Evolutionary conservation across 2,329 filamentous ascomycete species (phyloP), one percentile per base, ranked within the genome.

Genomic region (Aspergillus sergii): DNA sequence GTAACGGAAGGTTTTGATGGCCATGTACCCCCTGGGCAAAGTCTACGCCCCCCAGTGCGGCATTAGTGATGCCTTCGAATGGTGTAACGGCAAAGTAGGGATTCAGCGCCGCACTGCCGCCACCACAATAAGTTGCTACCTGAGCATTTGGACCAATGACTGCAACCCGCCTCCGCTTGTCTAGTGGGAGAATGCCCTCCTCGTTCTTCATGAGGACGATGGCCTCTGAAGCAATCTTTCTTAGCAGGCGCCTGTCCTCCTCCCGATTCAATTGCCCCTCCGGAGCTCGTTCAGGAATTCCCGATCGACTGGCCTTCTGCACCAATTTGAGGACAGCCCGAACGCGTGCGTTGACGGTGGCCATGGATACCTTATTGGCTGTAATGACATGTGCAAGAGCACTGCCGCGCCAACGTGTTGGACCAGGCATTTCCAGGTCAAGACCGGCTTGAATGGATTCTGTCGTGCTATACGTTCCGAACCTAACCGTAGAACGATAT

Each of bases 121-220:
- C 88, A 26, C 88, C 88, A 69, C 88, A 79, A 62, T 76, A 79
- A 2, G 74, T 66, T 16, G 77, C 72, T n/a, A 76, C 73, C 53
- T 81, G 81, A 1, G 83, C 78, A 63, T 85, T 85, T 8, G 83
- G 83, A 1, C 83, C 84, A 54, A 86, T 83, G 21, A 85, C 75
- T 19, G 82, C 81, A 28, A 82, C 75, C 7, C 78, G 76, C 63
- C 81, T 79, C 21, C 69, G 69, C 32, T 73, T 76, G 43, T 78
- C 69, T 46, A 86, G 72, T 0, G 91, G 91, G 1, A 93, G 79
- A 0, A 89, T 73, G 8, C 79, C 79, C 56, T 83, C 82, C 4
- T 91, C 84, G 70, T 93, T 93, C 77, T 92, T 92, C 30, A 93
- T 78, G 11, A 93, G 80, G 1, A 92, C 89, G 21, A 91, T 87